A percentile compares a stretch with the other conserved stretches of the same genome.
These are phyloP conservation scores for Pedinophyceae sp. DNA, from an alignment of 139 green algal genomes.

Conservation along the genomic window DNA sequence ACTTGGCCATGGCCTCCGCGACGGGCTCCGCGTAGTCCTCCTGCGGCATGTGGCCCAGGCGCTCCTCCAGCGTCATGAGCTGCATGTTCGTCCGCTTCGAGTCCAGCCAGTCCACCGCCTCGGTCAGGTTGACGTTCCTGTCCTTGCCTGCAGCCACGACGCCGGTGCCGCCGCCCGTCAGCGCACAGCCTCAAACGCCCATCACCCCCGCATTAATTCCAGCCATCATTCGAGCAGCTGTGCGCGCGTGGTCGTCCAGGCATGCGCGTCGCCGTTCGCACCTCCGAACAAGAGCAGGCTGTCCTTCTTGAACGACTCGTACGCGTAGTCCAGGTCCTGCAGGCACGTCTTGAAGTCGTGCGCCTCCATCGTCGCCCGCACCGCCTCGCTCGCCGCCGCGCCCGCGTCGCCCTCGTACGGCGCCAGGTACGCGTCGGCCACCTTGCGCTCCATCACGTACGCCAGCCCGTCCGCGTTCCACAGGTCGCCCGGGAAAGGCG, in stretches of 20 bases:
- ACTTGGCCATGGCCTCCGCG: conserved; percentile 15
- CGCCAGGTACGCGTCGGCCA: conserved; percentile 4
- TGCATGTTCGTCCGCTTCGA: conserved; percentile 35
- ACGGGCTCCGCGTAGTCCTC: conserved; percentile 41
- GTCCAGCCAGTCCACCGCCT: conserved; percentile 31
- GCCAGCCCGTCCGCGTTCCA: not conserved
- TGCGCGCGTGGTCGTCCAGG: no score
- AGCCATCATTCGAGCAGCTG: no score
- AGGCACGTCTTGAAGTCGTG: not conserved
- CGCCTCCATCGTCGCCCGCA: not conserved
- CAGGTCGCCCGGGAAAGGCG: not conserved
- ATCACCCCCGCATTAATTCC: no score
- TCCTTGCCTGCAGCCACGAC: conserved; percentile 39
- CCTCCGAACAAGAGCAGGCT: no score
- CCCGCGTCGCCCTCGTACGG: not conserved
- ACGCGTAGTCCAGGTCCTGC: not conserved
- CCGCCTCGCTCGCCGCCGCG: not conserved
- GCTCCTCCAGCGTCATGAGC: conserved; percentile 8
- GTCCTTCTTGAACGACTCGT: no score
- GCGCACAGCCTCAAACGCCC: no score
- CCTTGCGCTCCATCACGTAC: conserved; percentile 2
- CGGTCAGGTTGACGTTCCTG: conserved; percentile 34
- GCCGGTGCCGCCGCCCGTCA: no score
- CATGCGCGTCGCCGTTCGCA: no score
- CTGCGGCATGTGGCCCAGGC: conserved; percentile 32